Evolutionary conservation across 345 rosid genomes (phyloP), one percentile per base, ranked within the genome.

Genomic region (Gossypioides kirkii): DNA sequence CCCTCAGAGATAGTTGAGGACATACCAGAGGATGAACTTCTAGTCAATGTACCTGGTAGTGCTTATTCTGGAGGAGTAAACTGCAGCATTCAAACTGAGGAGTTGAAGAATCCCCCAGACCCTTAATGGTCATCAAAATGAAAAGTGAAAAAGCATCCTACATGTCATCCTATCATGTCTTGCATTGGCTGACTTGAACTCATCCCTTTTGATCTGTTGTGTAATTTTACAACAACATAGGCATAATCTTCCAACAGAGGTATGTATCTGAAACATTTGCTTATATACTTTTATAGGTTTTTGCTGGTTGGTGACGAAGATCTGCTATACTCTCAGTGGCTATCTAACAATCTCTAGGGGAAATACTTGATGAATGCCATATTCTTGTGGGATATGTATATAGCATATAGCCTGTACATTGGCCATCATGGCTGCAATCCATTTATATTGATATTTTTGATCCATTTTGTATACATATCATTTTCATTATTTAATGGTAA

Each of bases 41-140:
- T 92, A 23, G 87, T 95, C 46, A 82, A 77, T 66, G 98, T 95
- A 72, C 99, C 99, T 13, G 96, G 98, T 76, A 92, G 98, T 82
- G 81, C 98, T 52, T 90, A 92, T 78, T 86, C 93, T 56, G 70
- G 23, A 61, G 79, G 76, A 20, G 59, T 45, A 62, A 69, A 8
- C 41, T 41, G 11, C 45, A 46, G 25, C 62, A 26, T 52, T 73
- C 82, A 23, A 25, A 26, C 12, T 45, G 55, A 58, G 64, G 64
- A 26, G 3, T 17, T 58, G 43, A 60, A 45, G 11, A 8, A 60
- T 59, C 46, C 46, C 23, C 11, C 11, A 26, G 28, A 25, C 28
- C n/a, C 16, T 25, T 28, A 28, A 72, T 47, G 52, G 38, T 32
- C 7, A 55, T 26, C 58, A 22, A 42, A 43, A 10, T 22, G 17